Evolutionary conservation across 176 grass and related monocot genomes (phyloP).

Genomic region (Phragmites australis): DNA sequence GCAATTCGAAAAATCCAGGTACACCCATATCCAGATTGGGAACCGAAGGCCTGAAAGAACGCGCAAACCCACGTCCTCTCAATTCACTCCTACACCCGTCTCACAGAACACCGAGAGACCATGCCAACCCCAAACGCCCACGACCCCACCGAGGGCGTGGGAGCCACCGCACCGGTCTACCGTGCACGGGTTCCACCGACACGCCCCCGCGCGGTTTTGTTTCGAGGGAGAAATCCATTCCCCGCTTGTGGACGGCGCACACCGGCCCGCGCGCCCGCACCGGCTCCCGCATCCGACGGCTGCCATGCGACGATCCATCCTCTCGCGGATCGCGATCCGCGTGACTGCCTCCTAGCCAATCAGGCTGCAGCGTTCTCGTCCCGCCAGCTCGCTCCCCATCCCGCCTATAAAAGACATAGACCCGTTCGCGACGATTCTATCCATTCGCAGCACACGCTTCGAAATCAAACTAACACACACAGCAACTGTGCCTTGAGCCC

Average conservation of each 20-base stretch:
- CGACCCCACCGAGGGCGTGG: not conserved
- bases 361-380: not conserved
- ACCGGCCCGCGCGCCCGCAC: not conserved
- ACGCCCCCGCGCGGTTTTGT: slow-evolving; percentile 32
- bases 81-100: not conserved
- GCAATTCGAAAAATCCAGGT: not conserved
- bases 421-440: too few species aligned
- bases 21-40: slow-evolving; percentile 24
- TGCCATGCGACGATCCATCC: not conserved
- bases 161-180: not conserved
- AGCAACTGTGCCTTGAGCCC: not conserved
- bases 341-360: not conserved
- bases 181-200: slow-evolving; percentile 25
- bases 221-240: slow-evolving; percentile 14
- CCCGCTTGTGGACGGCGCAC: slow-evolving; percentile 15
- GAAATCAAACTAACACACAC: not conserved
- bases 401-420: slow-evolving; percentile 43
- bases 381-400: not conserved
- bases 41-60: slow-evolving; percentile 33
- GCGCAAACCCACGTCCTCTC: not conserved
- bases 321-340: slow-evolving; percentile 38
- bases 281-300: slow-evolving; percentile 33
- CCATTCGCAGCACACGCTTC: not conserved
- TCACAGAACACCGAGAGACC: not conserved
- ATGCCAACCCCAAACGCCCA: not conserved